Percentiles rank a stretch among this genome's conserved stretches.
Conservation (phyloP, 2,329 filamentous ascomycete species). For the Fusarium sarcochroum region DNA sequence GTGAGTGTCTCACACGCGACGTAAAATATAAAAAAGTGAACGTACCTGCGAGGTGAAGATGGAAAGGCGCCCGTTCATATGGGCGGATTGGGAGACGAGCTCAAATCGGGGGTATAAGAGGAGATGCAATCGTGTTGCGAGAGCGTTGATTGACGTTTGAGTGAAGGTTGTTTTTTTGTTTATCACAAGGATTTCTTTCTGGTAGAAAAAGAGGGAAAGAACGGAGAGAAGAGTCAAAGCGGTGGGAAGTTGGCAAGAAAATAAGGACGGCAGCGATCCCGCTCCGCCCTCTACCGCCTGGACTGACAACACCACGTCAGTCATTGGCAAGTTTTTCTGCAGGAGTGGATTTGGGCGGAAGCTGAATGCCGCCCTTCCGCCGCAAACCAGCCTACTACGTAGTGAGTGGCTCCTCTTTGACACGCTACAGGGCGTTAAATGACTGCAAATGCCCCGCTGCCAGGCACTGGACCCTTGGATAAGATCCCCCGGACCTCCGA, state of each 20-base stretch:
- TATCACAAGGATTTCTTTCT: slow-evolving; percentile 40
- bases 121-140: slow-evolving; percentile 31
- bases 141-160: slow-evolving; percentile 22
- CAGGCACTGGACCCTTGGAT: slow-evolving; percentile 36
- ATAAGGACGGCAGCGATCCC: slow-evolving; percentile 33
- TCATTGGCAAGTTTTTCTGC: slow-evolving; percentile 46
- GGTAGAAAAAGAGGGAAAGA: slow-evolving; percentile 21
- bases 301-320: slow-evolving; percentile 44
- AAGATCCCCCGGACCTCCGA: slow-evolving; percentile 34
- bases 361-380: slow-evolving; percentile 28
- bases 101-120: slow-evolving; percentile 48
- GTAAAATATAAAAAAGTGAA: slow-evolving; percentile 26
- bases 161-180: slow-evolving; percentile 5
- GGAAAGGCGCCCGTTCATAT: slow-evolving; percentile 89
- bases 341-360: slow-evolving; percentile 39
- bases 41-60: slow-evolving; percentile 88
- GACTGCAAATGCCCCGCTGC: slow-evolving; percentile 28
- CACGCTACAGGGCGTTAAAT: slow-evolving; percentile 6
- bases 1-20: slow-evolving; percentile 12
- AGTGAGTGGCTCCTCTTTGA: background rate
- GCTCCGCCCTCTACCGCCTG: slow-evolving; percentile 26
- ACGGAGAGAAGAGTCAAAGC: slow-evolving; percentile 28
- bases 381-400: background rate
- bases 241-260: slow-evolving; percentile 32
- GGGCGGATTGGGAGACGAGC: slow-evolving; percentile 68